Conservation (phyloP, 495 filamentous ascomycete genomes). For the Penicillium verhagenii region DNA sequence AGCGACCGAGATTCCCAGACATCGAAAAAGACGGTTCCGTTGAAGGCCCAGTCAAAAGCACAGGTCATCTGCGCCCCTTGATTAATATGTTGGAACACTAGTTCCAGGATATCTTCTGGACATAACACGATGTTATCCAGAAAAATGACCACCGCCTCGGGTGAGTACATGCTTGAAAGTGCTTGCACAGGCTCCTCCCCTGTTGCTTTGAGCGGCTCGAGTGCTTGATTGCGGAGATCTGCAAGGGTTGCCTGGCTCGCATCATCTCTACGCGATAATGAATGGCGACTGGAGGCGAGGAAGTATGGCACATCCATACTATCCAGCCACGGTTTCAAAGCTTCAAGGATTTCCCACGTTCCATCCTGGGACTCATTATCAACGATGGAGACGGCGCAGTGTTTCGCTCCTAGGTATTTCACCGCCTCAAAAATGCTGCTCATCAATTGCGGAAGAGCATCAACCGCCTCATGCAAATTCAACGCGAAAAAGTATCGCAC, state of each 20-base stretch:
- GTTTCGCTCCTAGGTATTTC: slow-evolving; percentile 43
- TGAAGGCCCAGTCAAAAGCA: slow-evolving; percentile 53
- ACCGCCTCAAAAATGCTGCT: slow-evolving; percentile 45
- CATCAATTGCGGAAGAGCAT: slow-evolving; percentile 47
- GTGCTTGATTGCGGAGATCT: slow-evolving; percentile 43
- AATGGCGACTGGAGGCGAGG: slow-evolving; percentile 34
- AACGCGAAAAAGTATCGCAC: slow-evolving; percentile 50
- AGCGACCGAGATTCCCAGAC: slow-evolving; percentile 50
- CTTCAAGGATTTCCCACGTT: slow-evolving; percentile 45
- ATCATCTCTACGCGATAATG: slow-evolving; percentile 25
- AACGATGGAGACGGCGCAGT: slow-evolving; percentile 50
- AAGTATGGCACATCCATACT: slow-evolving; percentile 32
- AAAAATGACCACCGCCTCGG: slow-evolving; percentile 46
- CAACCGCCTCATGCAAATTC: slow-evolving; percentile 39
- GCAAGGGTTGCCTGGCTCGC: slow-evolving; percentile 43
- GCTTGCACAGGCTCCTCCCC: slow-evolving; percentile 8
- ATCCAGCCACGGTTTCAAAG: slow-evolving; percentile 31
- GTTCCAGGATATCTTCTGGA: slow-evolving; percentile 53
- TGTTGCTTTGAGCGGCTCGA: slow-evolving; percentile 32
- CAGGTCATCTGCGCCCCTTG: slow-evolving; percentile 53
- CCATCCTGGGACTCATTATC: slow-evolving; percentile 51
- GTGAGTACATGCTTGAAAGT: slow-evolving; percentile 8
- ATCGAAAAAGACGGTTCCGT: slow-evolving; percentile 48
- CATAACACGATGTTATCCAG: slow-evolving; percentile 50
- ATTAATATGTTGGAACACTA: slow-evolving; percentile 41